Conservation (phyloP, 2,329 filamentous ascomycete genomes). For the Aspergillus transmontanensis region DNA sequence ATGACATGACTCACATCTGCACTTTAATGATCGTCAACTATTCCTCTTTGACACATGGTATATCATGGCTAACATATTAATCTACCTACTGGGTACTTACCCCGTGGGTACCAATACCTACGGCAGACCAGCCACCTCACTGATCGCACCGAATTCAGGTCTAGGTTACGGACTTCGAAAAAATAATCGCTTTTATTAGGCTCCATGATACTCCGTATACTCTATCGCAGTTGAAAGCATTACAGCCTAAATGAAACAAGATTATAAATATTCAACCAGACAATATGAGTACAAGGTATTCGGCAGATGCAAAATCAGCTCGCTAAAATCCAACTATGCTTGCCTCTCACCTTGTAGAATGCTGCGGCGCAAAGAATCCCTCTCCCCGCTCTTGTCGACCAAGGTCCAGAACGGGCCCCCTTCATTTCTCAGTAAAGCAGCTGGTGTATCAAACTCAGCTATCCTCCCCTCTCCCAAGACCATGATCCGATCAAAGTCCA, state of each 20-base stretch:
- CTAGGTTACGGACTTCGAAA: neutral
- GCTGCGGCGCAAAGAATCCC: neutral
- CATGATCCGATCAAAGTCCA: slow-evolving; percentile 72
- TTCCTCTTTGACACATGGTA: neutral
- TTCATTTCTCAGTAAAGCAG: slow-evolving; percentile 59
- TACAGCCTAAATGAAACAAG: neutral
- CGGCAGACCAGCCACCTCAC: neutral
- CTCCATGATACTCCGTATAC: neutral
- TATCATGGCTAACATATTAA: neutral
- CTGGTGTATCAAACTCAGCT: slow-evolving; percentile 68
- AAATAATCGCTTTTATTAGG: neutral
- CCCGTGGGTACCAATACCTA: neutral
- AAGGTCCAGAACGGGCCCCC: slow-evolving; percentile 62
- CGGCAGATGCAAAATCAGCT: neutral
- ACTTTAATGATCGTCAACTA: neutral
- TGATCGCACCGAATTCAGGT: neutral
- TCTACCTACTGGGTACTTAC: neutral
- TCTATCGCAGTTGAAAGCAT: neutral
- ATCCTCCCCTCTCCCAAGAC: slow-evolving; percentile 69
- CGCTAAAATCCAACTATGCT: neutral
- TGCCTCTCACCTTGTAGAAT: neutral
- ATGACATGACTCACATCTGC: neutral
- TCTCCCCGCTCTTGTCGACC: slow-evolving; percentile 37
- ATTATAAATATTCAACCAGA: neutral
- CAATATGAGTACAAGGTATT: neutral